Evolutionary conservation across 495 filamentous ascomycete species (phyloP).

Genomic region (Trichocladium uniseriatum): DNA sequence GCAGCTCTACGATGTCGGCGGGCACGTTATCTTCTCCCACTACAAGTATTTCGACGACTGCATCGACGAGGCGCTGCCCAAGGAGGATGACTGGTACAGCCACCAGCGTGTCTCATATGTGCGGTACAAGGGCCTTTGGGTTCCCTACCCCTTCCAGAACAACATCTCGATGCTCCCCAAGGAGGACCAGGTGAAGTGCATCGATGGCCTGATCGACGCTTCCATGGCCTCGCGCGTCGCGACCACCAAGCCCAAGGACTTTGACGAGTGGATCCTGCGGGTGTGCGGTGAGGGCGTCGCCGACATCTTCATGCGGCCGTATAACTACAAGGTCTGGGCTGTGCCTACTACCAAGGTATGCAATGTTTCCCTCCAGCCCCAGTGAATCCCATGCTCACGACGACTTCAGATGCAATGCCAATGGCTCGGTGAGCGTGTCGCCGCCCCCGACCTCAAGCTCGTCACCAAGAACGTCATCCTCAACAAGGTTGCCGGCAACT

Average conservation of each 20-base stretch:
- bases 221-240: slow-evolving; percentile 75
- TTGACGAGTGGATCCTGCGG: slow-evolving; percentile 97
- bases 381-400: slow-evolving; percentile 1
- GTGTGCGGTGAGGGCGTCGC: slow-evolving; percentile 87
- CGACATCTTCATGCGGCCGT: slow-evolving; percentile 96
- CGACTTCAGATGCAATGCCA: slow-evolving; percentile 86
- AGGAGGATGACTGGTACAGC: slow-evolving; percentile 89
- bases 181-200: slow-evolving; percentile 89
- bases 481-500: slow-evolving; percentile 92
- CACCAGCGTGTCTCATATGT: slow-evolving; percentile 99
- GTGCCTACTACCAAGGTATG: slow-evolving; percentile 93
- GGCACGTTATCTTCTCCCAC: slow-evolving; percentile 99
- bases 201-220: slow-evolving; percentile 96
- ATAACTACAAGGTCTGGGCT: slow-evolving; percentile 99
- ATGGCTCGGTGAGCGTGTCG: slow-evolving; percentile 98
- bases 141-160: slow-evolving; percentile 99
- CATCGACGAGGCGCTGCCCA: slow-evolving; percentile 90
- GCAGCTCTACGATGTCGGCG: slow-evolving; percentile 97
- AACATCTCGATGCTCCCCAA: slow-evolving; percentile 98
- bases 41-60: slow-evolving; percentile 99
- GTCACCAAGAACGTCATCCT: slow-evolving; percentile 93
- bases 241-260: slow-evolving; percentile 86
- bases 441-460: slow-evolving; percentile 91
- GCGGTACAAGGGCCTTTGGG: slow-evolving; percentile 91
- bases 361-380: slow-evolving; percentile 9